phyloP scores from a whole-genome alignment of 345 rosid species.

The Acer negundo region DNA sequence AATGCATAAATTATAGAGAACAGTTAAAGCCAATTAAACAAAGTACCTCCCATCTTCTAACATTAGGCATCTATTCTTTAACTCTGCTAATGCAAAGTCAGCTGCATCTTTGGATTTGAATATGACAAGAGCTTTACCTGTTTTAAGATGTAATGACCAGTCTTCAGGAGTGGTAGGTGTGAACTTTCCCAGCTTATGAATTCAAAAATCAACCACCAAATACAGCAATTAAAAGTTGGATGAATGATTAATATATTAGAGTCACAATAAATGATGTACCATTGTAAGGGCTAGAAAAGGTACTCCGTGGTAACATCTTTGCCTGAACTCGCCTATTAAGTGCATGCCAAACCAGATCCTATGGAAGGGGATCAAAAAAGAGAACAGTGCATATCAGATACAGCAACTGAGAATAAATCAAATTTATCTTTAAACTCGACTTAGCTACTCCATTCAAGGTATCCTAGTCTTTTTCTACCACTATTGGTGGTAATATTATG shows the following conservation, averaged over 20 bases:
- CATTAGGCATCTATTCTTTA: constrained; percentile 43
- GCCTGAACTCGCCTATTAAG: constrained; percentile 49
- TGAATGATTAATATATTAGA: neutral
- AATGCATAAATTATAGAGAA: neutral
- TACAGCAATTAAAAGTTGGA: neutral
- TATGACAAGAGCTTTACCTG: constrained; percentile 61
- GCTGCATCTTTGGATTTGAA: constrained; percentile 55
- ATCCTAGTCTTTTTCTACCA: neutral
- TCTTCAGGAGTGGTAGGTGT: neutral
- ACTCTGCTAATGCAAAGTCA: constrained; percentile 31
- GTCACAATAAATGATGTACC: constrained; percentile 35
- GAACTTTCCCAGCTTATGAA: constrained; percentile 1
- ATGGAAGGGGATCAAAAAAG: neutral
- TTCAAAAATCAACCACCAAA: neutral
- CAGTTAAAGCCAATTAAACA: neutral
- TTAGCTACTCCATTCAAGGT: constrained; percentile 1
- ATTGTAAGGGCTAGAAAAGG: constrained; percentile 37
- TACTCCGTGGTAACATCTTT: constrained; percentile 42
- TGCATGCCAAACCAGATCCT: constrained; percentile 56
- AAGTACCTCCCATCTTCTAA: constrained; percentile 40
- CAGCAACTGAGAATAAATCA: neutral
- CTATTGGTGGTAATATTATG: neutral
- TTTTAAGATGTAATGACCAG: constrained; percentile 12
- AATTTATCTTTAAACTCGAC: neutral
- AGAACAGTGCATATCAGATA: neutral